Evolutionary conservation across 192 early-diverging fungal genomes (phyloP).

Genomic region (Lobulomyces angularis): DNA sequence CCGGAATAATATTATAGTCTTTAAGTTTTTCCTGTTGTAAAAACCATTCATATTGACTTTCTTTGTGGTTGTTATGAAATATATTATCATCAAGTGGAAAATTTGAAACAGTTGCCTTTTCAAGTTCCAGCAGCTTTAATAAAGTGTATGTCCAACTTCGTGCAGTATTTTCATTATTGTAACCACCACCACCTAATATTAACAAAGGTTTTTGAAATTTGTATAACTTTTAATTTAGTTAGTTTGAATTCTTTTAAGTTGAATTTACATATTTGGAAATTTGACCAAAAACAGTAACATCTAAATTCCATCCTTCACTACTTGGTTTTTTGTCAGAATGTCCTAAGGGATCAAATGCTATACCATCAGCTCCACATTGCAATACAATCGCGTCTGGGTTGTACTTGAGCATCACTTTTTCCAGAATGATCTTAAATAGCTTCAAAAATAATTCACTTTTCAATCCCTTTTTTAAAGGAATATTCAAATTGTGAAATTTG

Average conservation of each 20-base stretch:
- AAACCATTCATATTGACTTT: no score
- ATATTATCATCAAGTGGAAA: no score
- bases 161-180: slow-evolving; percentile 76
- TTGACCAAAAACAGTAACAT: neutral
- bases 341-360: slow-evolving; percentile 64
- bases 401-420: slow-evolving; percentile 16
- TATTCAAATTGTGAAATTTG: slow-evolving; percentile 12
- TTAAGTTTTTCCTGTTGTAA: no score
- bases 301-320: slow-evolving; percentile 22
- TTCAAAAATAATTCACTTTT: slow-evolving; percentile 62
- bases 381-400: slow-evolving; percentile 76
- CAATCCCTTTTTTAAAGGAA: slow-evolving; percentile 10
- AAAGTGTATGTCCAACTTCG: slow-evolving; percentile 84
- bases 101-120: no score
- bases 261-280: slow-evolving; percentile 5
- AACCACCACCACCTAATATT: slow-evolving; percentile 88
- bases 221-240: neutral
- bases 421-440: slow-evolving; percentile 43
- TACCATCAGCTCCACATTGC: slow-evolving; percentile 86
- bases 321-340: no score
- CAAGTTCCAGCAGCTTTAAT: no score
- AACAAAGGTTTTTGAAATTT: slow-evolving; percentile 68
- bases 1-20: slow-evolving; percentile 26
- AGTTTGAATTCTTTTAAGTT: slow-evolving; percentile 1
- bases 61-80: no score